Evolutionary conservation across 257 asterid species (phyloP), one percentile per base, ranked within the genome.

Genomic region (Salvia hispanica): DNA sequence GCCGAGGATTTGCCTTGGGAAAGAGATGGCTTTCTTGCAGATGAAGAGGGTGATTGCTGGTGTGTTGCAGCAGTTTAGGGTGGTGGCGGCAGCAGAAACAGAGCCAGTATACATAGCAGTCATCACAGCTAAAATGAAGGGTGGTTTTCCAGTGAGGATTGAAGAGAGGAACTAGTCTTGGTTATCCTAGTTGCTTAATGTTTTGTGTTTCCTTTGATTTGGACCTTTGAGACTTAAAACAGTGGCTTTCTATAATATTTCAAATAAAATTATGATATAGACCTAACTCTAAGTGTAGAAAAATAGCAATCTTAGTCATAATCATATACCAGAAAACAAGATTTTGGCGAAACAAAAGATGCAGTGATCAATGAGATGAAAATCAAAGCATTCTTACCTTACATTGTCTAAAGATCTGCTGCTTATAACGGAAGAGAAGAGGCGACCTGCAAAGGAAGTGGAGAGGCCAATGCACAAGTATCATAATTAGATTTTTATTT

Each of bases 71-170:
- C 73, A 13, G 66, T 77, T 73, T 28, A 73, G 47, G 82, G 76
- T 73, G 72, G 73, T 69, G 69, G 70, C 81, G 62, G 72, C n/a
- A 25, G 63, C 78, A 2, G 2, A 25, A 25, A 25, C 2, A 2
- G 31, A 25, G 31, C 31, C 31, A 1, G 31, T 0, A 25, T 25
- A 0, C n/a, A 4, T 58, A 2, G 0, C 72, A 31, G 63, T 44
- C 28, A 52, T 75, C 67, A 75, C 80, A 0, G 70, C 83, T 0
- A 79, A 71, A 14, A 75, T 79, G 83, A 75, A 68, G 70, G 83
- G 76, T 33, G 83, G 83, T 33, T 75, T 79, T 48, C 75, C 72
- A 52, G 83, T 79, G 66, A 77, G 56, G 76, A 73, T 77, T 69
- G 62, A 56, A 12, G 62, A 46, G 72, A 72, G 81, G 78, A 56